Conservation (phyloP, 768 basidiomycete species). For the Auricularia heimuer region DNA sequence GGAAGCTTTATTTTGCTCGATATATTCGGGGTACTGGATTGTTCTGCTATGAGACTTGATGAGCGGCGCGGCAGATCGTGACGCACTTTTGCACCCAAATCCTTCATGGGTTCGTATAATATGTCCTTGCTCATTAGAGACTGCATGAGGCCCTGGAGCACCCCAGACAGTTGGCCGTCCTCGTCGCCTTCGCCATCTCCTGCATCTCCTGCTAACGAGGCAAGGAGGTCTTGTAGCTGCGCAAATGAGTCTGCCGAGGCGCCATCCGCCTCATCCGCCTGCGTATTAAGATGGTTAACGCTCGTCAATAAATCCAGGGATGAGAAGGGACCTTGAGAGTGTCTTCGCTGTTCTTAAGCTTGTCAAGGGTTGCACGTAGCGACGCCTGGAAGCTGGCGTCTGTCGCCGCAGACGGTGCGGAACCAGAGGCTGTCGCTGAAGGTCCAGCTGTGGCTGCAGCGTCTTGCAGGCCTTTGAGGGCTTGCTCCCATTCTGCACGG, state of each 20-base stretch:
- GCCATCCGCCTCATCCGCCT: constrained; percentile 13
- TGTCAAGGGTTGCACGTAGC: constrained; percentile 64
- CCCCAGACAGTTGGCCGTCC: constrained; percentile 42
- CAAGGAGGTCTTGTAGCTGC: constrained; percentile 27
- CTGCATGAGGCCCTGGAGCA: constrained; percentile 75
- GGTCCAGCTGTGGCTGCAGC: constrained; percentile 7
- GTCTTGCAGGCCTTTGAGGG: constrained; percentile 26
- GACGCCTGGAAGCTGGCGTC: constrained; percentile 52
- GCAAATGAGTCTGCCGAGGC: constrained; percentile 23
- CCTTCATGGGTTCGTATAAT: constrained; percentile 79
- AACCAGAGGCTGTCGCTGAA: constrained; percentile 2
- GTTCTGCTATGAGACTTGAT: neutral
- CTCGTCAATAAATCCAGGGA: neutral
- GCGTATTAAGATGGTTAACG: neutral
- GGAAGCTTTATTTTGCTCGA: constrained; percentile 42
- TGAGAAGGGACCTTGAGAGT: constrained; percentile 31
- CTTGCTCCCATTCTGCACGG: constrained; percentile 23
- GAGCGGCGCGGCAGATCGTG: neutral
- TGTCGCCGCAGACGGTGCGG: constrained; percentile 10
- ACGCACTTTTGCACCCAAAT: constrained; percentile 59
- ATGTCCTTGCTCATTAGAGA: constrained; percentile 75
- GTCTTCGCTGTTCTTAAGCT: constrained; percentile 59
- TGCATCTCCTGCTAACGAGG: constrained; percentile 26
- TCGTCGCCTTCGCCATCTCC: constrained; percentile 26
- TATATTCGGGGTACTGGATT: constrained; percentile 66